A percentile compares a stretch with the other conserved stretches of the same genome.
Evolutionary conservation across 768 basidiomycete species (phyloP).

Genomic region (Leccinum subtestaceum): DNA sequence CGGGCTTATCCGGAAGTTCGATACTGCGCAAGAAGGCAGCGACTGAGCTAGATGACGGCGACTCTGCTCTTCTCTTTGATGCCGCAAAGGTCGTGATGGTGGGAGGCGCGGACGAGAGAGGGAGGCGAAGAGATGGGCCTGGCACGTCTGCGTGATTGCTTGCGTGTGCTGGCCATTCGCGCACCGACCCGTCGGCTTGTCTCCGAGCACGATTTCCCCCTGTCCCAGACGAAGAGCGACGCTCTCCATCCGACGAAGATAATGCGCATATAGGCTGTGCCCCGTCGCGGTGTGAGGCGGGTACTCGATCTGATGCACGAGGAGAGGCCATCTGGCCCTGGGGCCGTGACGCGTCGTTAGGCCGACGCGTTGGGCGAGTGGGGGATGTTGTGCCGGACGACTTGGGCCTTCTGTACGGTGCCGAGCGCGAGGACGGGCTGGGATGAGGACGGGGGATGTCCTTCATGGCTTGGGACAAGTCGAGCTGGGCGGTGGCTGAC

Average conservation of each 20-base stretch:
- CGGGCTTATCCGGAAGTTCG: constrained; percentile 19
- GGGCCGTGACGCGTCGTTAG: constrained; percentile 10
- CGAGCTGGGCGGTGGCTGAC: constrained; percentile 21
- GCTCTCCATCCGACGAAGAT: constrained; percentile 3
- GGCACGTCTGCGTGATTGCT: constrained; percentile 11
- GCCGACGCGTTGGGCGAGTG: constrained; percentile 10
- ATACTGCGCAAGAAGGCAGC: constrained; percentile 26
- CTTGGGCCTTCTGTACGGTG: constrained; percentile 22
- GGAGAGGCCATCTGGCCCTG: constrained; percentile 2
- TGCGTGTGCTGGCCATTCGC: constrained; percentile 5
- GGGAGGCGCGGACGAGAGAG: constrained; percentile 9
- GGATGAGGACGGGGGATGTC: constrained; percentile 21
- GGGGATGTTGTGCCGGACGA: constrained; percentile 6
- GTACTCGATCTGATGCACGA: constrained; percentile 7
- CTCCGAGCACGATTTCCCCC: constrained; percentile 10
- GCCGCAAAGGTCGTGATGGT: not conserved
- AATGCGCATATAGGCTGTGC: constrained; percentile 2
- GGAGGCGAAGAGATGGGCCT: constrained; percentile 14
- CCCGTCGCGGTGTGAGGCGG: constrained; percentile 1
- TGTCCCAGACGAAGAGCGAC: not conserved
- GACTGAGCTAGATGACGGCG: constrained; percentile 17
- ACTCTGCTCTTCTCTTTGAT: constrained; percentile 3
- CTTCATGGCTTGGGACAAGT: constrained; percentile 20
- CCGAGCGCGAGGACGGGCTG: not conserved
- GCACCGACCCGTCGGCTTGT: constrained; percentile 5